These are phyloP conservation scores for Cercospora sp. DNA, from an alignment of 2,329 filamentous ascomycete species.

Conservation along the genomic window DNA sequence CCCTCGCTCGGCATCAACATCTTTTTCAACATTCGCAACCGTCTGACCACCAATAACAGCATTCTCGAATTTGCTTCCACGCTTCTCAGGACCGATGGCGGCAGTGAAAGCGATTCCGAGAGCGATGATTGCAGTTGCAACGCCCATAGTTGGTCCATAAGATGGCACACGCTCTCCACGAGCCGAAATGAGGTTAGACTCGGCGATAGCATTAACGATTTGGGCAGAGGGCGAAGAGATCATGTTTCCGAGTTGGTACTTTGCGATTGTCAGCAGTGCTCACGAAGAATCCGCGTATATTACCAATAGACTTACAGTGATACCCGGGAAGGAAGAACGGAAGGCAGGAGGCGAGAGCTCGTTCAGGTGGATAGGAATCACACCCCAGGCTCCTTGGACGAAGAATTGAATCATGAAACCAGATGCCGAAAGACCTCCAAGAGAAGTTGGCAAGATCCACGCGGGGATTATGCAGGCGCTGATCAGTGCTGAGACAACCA, in stretches of 20 bases:
- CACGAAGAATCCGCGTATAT: background rate
- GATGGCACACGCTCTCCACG: conserved; percentile 63
- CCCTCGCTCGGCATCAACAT: conserved; percentile 21
- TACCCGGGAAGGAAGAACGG: conserved; percentile 68
- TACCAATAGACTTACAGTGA: conserved; percentile 16
- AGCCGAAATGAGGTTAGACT: conserved; percentile 58
- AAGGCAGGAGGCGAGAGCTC: conserved; percentile 70
- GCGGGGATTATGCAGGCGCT: conserved; percentile 66
- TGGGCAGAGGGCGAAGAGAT: conserved; percentile 71
- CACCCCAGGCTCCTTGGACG: conserved; percentile 64
- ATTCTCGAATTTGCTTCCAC: conserved; percentile 68
- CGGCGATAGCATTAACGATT: conserved; percentile 74
- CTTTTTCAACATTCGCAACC: conserved; percentile 19
- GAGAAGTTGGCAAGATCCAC: conserved; percentile 66
- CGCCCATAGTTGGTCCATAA: conserved; percentile 73
- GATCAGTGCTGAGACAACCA: conserved; percentile 61
- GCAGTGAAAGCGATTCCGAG: conserved; percentile 67
- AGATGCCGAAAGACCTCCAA: conserved; percentile 60
- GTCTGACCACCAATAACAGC: conserved; percentile 40
- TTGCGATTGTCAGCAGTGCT: conserved; percentile 45
- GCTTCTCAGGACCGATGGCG: conserved; percentile 71
- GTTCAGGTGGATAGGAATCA: conserved; percentile 72
- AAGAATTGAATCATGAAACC: conserved; percentile 72
- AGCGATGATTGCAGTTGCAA: conserved; percentile 75
- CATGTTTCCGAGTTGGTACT: conserved; percentile 74